Conservation (phyloP, 345 rosid genomes). For the Brassica carinata region DNA sequence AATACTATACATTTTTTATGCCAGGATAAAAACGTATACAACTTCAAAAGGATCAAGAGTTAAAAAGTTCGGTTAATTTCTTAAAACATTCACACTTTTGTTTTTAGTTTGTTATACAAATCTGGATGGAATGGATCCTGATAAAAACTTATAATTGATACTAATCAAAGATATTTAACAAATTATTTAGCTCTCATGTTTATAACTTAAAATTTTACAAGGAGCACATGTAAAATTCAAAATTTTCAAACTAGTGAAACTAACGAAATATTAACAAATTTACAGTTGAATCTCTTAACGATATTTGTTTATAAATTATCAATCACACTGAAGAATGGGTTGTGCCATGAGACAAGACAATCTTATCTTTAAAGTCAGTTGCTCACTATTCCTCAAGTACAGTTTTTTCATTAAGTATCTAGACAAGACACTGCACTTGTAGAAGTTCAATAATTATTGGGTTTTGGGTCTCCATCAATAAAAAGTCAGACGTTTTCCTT, state of each 20-base stretch:
- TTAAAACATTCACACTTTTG: neutral
- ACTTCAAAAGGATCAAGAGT: neutral
- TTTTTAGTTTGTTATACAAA: neutral
- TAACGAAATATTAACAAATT: neutral
- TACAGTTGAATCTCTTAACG: neutral
- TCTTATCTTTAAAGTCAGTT: conserved; percentile 38
- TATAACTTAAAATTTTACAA: neutral
- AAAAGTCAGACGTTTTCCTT: conserved; percentile 23
- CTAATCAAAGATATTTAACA: neutral
- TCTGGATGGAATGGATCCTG: neutral
- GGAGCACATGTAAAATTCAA: neutral
- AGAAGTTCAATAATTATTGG: neutral
- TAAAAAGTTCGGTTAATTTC: neutral
- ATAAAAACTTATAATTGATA: neutral
- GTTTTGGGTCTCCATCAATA: conserved; percentile 17
- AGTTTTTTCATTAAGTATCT: conserved; percentile 13
- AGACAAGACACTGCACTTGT: conserved; percentile 25
- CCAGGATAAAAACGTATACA: neutral
- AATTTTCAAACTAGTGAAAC: neutral
- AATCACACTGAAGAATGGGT: conserved; percentile 34
- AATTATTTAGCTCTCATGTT: conserved; percentile 1
- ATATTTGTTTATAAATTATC: conserved; percentile 19
- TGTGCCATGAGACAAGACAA: conserved; percentile 39
- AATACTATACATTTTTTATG: neutral
- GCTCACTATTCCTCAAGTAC: conserved; percentile 35